phyloP scores from a whole-genome alignment of 805 yeast genomes.

The Hanseniaspora singularis region DNA sequence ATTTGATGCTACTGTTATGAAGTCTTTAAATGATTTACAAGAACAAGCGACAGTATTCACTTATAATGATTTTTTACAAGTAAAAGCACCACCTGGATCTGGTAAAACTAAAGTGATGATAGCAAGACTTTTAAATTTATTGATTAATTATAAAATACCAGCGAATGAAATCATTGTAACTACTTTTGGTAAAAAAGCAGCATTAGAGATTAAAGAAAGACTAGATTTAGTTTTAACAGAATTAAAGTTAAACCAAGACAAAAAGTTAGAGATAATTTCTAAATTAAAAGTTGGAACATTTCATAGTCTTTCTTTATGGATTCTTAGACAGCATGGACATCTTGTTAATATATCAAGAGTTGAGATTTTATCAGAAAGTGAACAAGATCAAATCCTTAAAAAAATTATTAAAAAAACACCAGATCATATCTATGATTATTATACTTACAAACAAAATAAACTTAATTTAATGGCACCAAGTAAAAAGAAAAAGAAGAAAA shows the following conservation, averaged over 20 bases:
- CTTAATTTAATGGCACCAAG: constrained; percentile 23
- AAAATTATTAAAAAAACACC: constrained; percentile 31
- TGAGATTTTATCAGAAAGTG: constrained; percentile 56
- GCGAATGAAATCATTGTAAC: constrained; percentile 68
- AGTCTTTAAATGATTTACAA: constrained; percentile 34
- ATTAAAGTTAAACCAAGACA: constrained; percentile 27
- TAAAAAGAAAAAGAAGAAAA: constrained; percentile 5
- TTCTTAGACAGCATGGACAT: constrained; percentile 45
- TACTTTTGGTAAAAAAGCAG: constrained; percentile 89
- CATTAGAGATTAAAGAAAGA: constrained; percentile 68
- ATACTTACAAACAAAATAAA: constrained; percentile 23
- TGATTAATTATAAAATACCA: constrained; percentile 38
- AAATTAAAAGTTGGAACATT: constrained; percentile 73
- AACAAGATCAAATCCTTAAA: constrained; percentile 30
- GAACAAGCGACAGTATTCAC: constrained; percentile 35
- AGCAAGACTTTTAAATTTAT: constrained; percentile 61
- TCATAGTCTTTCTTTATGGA: constrained; percentile 64
- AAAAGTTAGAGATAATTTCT: background rate
- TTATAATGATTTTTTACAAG: constrained; percentile 34
- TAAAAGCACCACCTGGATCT: constrained; percentile 57
- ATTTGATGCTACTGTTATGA: background rate
- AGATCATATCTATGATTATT: constrained; percentile 27
- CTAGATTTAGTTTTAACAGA: constrained; percentile 31
- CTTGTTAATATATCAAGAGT: constrained; percentile 35
- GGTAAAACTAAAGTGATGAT: constrained; percentile 77